Evolutionary conservation across 2,329 filamentous ascomycete genomes (phyloP).

Genomic region (Trichoderma oligosporum): DNA sequence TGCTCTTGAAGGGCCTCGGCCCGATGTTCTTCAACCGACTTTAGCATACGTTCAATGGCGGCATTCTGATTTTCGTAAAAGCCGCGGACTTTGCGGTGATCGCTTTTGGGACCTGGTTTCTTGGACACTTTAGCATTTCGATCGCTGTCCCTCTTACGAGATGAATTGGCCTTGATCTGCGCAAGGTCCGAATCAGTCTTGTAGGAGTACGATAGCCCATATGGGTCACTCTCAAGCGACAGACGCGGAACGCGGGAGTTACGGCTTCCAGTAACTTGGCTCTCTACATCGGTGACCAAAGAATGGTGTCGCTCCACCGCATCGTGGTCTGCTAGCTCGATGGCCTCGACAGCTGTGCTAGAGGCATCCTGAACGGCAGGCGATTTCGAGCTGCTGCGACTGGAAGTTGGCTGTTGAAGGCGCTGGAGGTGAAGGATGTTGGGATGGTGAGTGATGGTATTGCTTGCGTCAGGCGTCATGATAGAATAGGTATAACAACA

Average conservation of each 20-base stretch:
- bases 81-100: conserved; percentile 59
- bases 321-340: conserved; percentile 34
- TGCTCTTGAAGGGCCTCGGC: conserved; percentile 76
- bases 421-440: conserved; percentile 43
- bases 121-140: conserved; percentile 22
- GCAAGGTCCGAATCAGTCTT: conserved; percentile 76
- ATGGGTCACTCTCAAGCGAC: conserved; percentile 70
- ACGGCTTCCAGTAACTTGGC: conserved; percentile 38
- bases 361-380: conserved; percentile 34
- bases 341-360: conserved; percentile 46
- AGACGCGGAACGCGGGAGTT: conserved; percentile 53
- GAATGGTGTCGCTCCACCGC: conserved; percentile 42
- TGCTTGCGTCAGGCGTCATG: conserved; percentile 43
- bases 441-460: conserved; percentile 43
- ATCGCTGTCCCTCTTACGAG: conserved; percentile 62
- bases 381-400: conserved; percentile 30
- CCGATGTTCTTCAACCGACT: conserved; percentile 87
- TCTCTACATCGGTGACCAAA: conserved; percentile 46
- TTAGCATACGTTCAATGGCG: conserved; percentile 86
- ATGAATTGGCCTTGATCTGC: conserved; percentile 74
- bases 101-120: conserved; percentile 28
- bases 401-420: conserved; percentile 26
- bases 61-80: conserved; percentile 94
- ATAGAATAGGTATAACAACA: neutral
- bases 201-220: conserved; percentile 69